Evolutionary conservation across 2,329 filamentous ascomycete species (phyloP).

Genomic region (Beauveria varroae): DNA sequence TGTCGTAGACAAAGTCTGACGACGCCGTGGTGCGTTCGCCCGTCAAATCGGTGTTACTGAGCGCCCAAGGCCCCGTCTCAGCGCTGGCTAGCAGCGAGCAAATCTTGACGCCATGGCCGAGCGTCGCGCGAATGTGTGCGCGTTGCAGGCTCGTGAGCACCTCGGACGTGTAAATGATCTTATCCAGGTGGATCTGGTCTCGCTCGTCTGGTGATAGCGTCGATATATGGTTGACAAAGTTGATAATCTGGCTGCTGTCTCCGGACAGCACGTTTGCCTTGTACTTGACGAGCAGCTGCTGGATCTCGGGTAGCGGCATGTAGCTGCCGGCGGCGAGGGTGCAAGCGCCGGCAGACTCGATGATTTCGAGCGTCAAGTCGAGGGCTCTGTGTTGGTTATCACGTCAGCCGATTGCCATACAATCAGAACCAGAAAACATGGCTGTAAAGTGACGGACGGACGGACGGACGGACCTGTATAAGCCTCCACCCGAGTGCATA

Average conservation of each 20-base stretch:
- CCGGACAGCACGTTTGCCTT: conserved; percentile 30
- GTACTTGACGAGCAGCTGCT: conserved; percentile 23
- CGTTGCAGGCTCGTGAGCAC: conserved; percentile 26
- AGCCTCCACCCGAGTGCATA: conserved; percentile 25
- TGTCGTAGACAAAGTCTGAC: conserved; percentile 32
- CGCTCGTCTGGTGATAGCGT: conserved; percentile 16
- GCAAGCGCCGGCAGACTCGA: conserved; percentile 34
- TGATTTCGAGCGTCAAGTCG: conserved; percentile 31
- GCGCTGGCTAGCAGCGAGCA: conserved; percentile 34
- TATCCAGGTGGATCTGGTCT: conserved; percentile 24
- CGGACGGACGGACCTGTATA: conserved; percentile 23
- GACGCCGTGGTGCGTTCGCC: conserved; percentile 9
- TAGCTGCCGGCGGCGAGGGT: conserved; percentile 28
- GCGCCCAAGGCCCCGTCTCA: conserved; percentile 34
- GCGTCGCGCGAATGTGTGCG: conserved; percentile 20
- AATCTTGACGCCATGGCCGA: conserved; percentile 26
- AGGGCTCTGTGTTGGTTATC: conserved; percentile 21
- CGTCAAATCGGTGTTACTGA: conserved; percentile 22
- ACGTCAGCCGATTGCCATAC: background rate
- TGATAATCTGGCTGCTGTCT: conserved; percentile 30
- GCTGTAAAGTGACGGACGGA: no score
- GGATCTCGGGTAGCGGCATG: conserved; percentile 20
- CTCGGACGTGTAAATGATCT: conserved; percentile 39
- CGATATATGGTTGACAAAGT: conserved; percentile 28
- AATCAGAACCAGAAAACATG: no score